phyloP scores from a whole-genome alignment of 2,329 filamentous ascomycete genomes.

The Tolypocladium paradoxum region DNA sequence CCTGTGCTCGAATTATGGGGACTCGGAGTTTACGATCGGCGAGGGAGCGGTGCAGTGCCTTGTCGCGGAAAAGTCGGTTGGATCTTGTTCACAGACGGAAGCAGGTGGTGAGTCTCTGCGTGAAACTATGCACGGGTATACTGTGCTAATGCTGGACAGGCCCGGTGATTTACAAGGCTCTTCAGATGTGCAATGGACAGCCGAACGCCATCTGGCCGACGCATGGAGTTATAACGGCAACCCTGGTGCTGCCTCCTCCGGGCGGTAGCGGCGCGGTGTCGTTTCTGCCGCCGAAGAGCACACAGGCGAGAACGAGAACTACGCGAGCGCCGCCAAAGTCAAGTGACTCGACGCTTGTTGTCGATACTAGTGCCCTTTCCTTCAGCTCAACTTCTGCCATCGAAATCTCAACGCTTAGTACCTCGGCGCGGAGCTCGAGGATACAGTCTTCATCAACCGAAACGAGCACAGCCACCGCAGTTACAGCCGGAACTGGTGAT shows the following conservation, averaged over 20 bases:
- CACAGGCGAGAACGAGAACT: not conserved
- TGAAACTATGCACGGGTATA: not conserved
- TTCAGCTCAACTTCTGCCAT: not conserved
- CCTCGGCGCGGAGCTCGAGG: not conserved
- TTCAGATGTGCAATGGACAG: slow-evolving; percentile 45
- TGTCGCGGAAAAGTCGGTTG: slow-evolving; percentile 36
- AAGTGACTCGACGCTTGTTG: slow-evolving; percentile 1
- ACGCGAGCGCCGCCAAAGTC: slow-evolving; percentile 1
- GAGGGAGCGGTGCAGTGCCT: slow-evolving; percentile 62
- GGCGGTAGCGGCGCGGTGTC: slow-evolving; percentile 12
- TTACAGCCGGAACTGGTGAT: slow-evolving; percentile 7
- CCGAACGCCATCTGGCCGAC: slow-evolving; percentile 43
- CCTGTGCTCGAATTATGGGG: slow-evolving; percentile 50
- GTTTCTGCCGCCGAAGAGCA: slow-evolving; percentile 14
- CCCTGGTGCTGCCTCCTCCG: slow-evolving; percentile 29
- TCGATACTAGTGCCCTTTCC: slow-evolving; percentile 3
- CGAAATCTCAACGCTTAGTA: not conserved
- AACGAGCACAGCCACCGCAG: slow-evolving; percentile 1
- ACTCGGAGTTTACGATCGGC: slow-evolving; percentile 56
- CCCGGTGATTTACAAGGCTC: slow-evolving; percentile 35
- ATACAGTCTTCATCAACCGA: slow-evolving; percentile 1
- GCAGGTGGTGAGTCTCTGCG: slow-evolving; percentile 18
- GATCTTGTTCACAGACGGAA: slow-evolving; percentile 39
- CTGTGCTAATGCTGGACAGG: slow-evolving; percentile 8
- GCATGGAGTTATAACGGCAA: slow-evolving; percentile 47